Evolutionary conservation across 495 filamentous ascomycete genomes (phyloP), one percentile per base, ranked within the genome.

Genomic region (Xylaria venustula): DNA sequence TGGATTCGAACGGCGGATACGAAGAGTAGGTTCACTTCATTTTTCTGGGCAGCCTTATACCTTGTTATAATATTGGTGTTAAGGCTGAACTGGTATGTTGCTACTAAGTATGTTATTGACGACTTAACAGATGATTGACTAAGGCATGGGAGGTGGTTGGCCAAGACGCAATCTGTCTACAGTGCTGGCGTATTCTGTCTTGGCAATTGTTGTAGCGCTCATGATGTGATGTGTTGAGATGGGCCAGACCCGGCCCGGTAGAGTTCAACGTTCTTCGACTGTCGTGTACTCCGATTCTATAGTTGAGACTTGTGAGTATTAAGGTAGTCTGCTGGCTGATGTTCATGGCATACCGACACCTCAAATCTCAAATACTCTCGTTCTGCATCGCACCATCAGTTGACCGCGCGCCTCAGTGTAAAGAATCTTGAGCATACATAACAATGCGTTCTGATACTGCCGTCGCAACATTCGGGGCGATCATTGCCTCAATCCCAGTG

Each of bases 41-140:
- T 19, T 22, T 17, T 20, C 15, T 26, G 14, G 12, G 36, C 7
- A 54, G 36, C 51, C 32, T 32, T 41, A 14, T 17, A 12, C 51
- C 51, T 15, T 54, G 34, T 22, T 54, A 54, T 54, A 54, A 2
- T 36, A 22, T 41, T 22, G 34, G 51, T 41, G 23, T 42, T 54
- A 54, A 54, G 51, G 36, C 22, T 54, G 51, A 42, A 42, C 36
- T 41, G 15, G 51, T 42, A 22, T 19, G 23, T 11, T 42, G 22
- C 12, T 28, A 14, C 28, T 20, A 17, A 30, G n/a, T n/a, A n/a
- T n/a, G n/a, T n/a, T n/a, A 37, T 42, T 54, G 36, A 1, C n/a
- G 51, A 20, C 22, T 54, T 41, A 23, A 41, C 36, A 54, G 51
- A 41, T 41, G 15, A 40, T 54, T 41, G 34, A 41, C 34, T 54